Percentiles rank a stretch among this genome's conserved stretches.
phyloP scores from a whole-genome alignment of 495 filamentous ascomycete species.

The Neurospora sp. region DNA sequence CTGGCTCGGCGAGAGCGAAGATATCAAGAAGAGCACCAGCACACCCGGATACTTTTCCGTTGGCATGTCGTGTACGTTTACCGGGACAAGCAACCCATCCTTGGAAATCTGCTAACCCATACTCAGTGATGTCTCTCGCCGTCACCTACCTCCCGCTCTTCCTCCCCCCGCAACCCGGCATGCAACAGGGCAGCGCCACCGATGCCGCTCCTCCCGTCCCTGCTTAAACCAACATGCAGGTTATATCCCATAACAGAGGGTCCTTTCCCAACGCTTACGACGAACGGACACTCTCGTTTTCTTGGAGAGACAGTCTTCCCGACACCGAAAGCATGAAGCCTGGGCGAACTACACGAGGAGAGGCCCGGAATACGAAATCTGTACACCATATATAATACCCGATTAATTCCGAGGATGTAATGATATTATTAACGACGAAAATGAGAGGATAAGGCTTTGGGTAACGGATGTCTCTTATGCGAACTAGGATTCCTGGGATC shows the following conservation, averaged over 20 bases:
- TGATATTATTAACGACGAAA: not conserved
- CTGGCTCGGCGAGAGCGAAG: conserved; percentile 78
- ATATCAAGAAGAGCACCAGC: conserved; percentile 51
- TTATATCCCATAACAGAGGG: not conserved
- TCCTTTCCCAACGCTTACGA: not conserved
- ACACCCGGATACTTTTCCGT: conserved; percentile 81
- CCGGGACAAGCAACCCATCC: not conserved
- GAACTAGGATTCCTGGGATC: not conserved
- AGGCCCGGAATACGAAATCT: not conserved
- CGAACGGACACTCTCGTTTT: not conserved
- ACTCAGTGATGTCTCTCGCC: conserved; percentile 65
- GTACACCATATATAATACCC: not conserved
- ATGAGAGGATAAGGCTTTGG: not conserved
- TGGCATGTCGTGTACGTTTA: conserved; percentile 70
- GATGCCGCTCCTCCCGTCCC: conserved; percentile 35
- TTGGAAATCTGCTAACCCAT: conserved; percentile 8
- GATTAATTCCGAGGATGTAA: not conserved
- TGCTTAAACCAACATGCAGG: not conserved
- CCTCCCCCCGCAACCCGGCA: conserved; percentile 47
- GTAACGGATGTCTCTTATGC: not conserved
- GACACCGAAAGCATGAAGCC: not conserved
- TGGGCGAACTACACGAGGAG: not conserved
- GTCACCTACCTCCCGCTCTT: conserved; percentile 83
- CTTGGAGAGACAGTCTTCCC: not conserved
- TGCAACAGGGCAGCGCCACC: conserved; percentile 23